Evolutionary conservation across 2,329 filamentous ascomycete genomes (phyloP), one percentile per base, ranked within the genome.

Genomic region (Aspergillus novofumigatus): DNA sequence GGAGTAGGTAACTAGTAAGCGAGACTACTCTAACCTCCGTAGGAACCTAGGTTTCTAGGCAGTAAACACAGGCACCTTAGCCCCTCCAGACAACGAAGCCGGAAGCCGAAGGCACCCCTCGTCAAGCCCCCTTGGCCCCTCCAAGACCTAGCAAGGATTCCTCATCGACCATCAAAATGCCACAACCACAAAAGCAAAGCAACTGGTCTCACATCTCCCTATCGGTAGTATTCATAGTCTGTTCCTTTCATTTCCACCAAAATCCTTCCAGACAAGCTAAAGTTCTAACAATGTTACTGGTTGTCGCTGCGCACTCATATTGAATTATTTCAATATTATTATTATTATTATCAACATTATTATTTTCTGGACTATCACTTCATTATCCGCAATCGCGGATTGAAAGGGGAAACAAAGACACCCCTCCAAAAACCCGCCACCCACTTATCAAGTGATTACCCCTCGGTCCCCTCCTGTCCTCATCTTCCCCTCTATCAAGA

Each of bases 171-270:
- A 64, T 62, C 58, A 17, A 17, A 35, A 35, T 35, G 32, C 32
- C 32, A 35, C 32, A 32, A 32, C 29, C 11, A 35, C 11, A 14
- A 35, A 35, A 35, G 29, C 11, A 58, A 62, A 51, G 26, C 48
- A 28, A 20, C 26, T 9, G n/a, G 29, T 32, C 14, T 50, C 41
- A 44, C 49, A 44, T 49, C 44, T 17, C 49, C 52, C 41, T 35
- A 44, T 28, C 51, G 45, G 54, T 58, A 51, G 61, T 60, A 63
- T 64, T 64, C 61, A 60, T 62, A 60, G 59, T 49, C 51, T 35
- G 44, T 51, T 61, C 59, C 62, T 59, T 63, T 63, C 60, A 64
- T 65, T 64, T 64, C 63, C 63, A 65, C 63, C 54, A 47, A 20
- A 52, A 44, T 56, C 62, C 57, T 59, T 52, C 38, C 11, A 32